A percentile compares a stretch with the other conserved stretches of the same genome.
phyloP scores from a whole-genome alignment of 78 protist species.

The Dictyostelium brefeldianum region DNA sequence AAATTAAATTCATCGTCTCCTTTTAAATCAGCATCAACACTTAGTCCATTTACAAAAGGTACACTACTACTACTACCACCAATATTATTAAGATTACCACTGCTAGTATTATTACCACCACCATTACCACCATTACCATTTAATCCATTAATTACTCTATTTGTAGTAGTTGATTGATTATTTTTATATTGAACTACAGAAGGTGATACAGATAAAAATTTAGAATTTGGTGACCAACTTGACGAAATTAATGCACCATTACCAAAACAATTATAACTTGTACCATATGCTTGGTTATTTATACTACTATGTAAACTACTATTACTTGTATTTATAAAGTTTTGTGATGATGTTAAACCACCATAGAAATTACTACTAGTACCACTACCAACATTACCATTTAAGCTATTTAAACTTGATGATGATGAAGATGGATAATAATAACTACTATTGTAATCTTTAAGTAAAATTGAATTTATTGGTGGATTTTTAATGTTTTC shows the following conservation, averaged over 20 bases:
- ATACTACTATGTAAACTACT: background rate
- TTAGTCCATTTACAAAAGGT: background rate
- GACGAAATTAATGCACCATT: background rate
- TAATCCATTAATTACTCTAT: background rate
- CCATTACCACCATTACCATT: background rate
- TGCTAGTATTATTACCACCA: background rate
- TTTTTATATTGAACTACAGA: background rate
- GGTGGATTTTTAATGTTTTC: background rate
- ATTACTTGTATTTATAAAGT: background rate
- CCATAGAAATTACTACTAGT: too few species aligned
- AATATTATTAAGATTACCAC: background rate
- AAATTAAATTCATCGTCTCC: constrained; percentile 10
- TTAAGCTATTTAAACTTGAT: background rate
- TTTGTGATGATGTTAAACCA: background rate
- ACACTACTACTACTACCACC: too few species aligned
- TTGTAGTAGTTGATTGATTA: background rate
- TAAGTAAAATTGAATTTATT: background rate
- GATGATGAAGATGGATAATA: background rate
- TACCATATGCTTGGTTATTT: background rate
- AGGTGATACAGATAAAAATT: constrained; percentile 48
- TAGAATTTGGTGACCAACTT: constrained; percentile 79
- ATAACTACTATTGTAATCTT: background rate
- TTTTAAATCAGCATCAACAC: constrained; percentile 16
- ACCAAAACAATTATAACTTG: background rate
- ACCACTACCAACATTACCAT: background rate